Evolutionary conservation across 2,329 filamentous ascomycete species (phyloP).

Genomic region (Amylocarpus encephaloides): DNA sequence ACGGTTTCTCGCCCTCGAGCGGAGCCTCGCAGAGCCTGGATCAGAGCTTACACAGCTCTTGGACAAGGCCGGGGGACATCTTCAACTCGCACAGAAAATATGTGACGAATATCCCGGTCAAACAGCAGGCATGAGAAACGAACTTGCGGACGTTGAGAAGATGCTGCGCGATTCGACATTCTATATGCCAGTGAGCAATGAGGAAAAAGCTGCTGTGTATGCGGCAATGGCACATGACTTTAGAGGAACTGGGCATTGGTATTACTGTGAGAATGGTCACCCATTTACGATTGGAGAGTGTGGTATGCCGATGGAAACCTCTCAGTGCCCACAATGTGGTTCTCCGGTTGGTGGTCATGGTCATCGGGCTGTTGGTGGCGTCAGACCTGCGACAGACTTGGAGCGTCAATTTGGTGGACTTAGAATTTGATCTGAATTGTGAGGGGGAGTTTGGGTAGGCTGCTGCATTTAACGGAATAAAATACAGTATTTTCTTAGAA

Average conservation of each 20-base stretch:
- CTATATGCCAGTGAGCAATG: constrained; percentile 42
- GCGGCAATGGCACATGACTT: constrained; percentile 47
- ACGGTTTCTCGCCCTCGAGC: constrained; percentile 21
- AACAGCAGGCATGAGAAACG: constrained; percentile 23
- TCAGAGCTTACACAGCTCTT: constrained; percentile 19
- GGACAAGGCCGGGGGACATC: constrained; percentile 13
- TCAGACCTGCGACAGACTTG: constrained; percentile 43
- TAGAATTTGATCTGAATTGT: constrained; percentile 17
- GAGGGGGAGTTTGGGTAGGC: neutral
- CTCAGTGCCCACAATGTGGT: constrained; percentile 58
- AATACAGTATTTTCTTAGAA: too few species aligned
- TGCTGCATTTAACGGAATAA: too few species aligned
- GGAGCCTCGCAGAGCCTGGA: constrained; percentile 15
- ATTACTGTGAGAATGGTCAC: constrained; percentile 50
- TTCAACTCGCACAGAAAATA: constrained; percentile 17
- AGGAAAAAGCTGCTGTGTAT: constrained; percentile 46
- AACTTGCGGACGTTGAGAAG: constrained; percentile 40
- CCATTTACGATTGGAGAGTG: constrained; percentile 61
- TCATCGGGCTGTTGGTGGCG: constrained; percentile 46
- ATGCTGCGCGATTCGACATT: constrained; percentile 43
- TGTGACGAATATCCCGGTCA: constrained; percentile 21
- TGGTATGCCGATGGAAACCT: constrained; percentile 56
- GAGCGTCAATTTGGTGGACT: constrained; percentile 33
- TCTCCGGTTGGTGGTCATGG: constrained; percentile 48
- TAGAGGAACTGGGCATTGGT: constrained; percentile 54